These are phyloP conservation scores for Fusarium sp. DNA, from an alignment of 2,329 filamentous ascomycete genomes.

Conservation along the genomic window DNA sequence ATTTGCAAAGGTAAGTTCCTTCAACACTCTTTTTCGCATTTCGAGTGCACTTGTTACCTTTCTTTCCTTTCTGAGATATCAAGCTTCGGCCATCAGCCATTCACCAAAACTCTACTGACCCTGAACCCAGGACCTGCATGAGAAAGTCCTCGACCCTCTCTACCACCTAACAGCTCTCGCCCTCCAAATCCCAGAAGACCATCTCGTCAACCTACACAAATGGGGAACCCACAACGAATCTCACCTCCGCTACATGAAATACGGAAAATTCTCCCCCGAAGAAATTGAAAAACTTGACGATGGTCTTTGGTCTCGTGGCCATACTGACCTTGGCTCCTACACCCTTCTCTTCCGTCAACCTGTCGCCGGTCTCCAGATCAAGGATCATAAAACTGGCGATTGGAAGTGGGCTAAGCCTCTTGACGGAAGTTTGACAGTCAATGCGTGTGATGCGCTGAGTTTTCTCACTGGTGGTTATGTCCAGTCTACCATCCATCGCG, in stretches of 20 bases:
- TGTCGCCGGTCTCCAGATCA: constrained; percentile 64
- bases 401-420: constrained; percentile 63
- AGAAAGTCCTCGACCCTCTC: constrained; percentile 64
- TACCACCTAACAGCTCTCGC: constrained; percentile 69
- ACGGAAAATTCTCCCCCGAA: constrained; percentile 58
- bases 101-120: neutral
- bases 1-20: constrained; percentile 19
- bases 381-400: constrained; percentile 53
- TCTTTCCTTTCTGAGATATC: too few species aligned
- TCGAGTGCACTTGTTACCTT: too few species aligned
- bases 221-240: constrained; percentile 68
- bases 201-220: constrained; percentile 58
- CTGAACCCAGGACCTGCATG: constrained; percentile 47
- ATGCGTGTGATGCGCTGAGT: constrained; percentile 59
- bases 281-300: constrained; percentile 55
- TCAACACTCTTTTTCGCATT: fast-evolving
- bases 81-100: too few species aligned
- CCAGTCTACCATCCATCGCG: constrained; percentile 54
- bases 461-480: constrained; percentile 59
- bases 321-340: constrained; percentile 65
- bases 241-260: constrained; percentile 71
- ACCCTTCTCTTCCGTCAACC: constrained; percentile 68
- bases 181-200: constrained; percentile 68
- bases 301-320: constrained; percentile 56
- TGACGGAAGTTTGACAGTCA: constrained; percentile 61